Evolutionary conservation across 768 basidiomycete species (phyloP).

Genomic region (Rhodotorula sphaerocarpa): DNA sequence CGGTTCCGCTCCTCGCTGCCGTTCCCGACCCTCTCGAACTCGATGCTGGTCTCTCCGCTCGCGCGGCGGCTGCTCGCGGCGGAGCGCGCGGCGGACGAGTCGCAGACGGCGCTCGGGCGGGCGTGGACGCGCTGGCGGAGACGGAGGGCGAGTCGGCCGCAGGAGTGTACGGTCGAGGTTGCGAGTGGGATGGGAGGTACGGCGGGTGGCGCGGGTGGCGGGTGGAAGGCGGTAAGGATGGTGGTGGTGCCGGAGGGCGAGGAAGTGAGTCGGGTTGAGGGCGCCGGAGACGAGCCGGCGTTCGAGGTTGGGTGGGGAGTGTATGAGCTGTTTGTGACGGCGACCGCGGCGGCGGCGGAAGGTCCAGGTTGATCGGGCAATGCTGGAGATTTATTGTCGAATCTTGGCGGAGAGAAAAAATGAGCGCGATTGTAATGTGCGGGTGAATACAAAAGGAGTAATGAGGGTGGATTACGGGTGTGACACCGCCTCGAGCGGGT

Average conservation of each 20-base stretch:
- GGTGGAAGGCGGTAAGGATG: not conserved
- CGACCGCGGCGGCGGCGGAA: not conserved
- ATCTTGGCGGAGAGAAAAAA: too few relatives aligned
- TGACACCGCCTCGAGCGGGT: too few relatives aligned
- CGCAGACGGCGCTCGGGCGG: not conserved
- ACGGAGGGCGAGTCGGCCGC: not conserved
- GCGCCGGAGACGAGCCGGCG: not conserved
- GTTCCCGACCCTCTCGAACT: slow-evolving; percentile 10
- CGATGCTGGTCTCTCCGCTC: slow-evolving; percentile 4
- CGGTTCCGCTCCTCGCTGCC: slow-evolving; percentile 9
- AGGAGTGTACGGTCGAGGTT: slow-evolving; percentile 5
- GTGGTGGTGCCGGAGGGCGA: not conserved
- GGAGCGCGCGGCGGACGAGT: not conserved
- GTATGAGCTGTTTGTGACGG: slow-evolving; percentile 8
- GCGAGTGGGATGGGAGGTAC: too few relatives aligned
- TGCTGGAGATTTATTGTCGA: too few relatives aligned
- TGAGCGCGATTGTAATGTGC: too few relatives aligned
- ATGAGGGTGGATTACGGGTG: too few relatives aligned
- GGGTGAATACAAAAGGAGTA: not conserved
- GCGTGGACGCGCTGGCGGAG: slow-evolving; percentile 1
- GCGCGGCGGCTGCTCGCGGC: not conserved
- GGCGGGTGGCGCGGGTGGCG: not conserved
- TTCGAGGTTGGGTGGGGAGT: slow-evolving; percentile 10
- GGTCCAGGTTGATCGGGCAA: too few relatives aligned
- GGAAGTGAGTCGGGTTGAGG: slow-evolving; percentile 1